Evolutionary conservation across 2,329 filamentous ascomycete genomes (phyloP), one percentile per base, ranked within the genome.

Genomic region (Blastomyces silverae): DNA sequence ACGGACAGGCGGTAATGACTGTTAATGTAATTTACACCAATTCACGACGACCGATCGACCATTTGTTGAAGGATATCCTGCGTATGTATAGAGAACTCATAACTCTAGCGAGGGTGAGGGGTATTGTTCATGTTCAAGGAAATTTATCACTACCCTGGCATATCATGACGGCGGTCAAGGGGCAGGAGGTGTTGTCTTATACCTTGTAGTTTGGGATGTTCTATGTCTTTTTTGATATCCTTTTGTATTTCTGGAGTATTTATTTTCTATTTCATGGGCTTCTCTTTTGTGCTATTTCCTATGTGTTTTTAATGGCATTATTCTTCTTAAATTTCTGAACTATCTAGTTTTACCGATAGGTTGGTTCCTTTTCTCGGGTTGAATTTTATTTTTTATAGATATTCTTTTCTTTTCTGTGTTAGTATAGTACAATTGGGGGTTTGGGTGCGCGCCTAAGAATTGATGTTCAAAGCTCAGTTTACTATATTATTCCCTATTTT

Each of bases 111-210:
- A 75, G 77, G 50, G 73, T 74, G 56, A 74, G 76, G 68, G 79
- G 79, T 42, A 76, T 78, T n/a, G 71, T 74, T 57, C 75, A 76
- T 67, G 75, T 77, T 48, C 74, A 76, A 65, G 70, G 70, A n/a
- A 76, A 70, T 53, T 46, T 75, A 62, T 73, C 77, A n/a, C 65
- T 81, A 53, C 80, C 80, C 37, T 81, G 79, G 79, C 80, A 82
- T 70, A 75, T 82, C 64, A 78, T 77, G 39, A 79, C 79, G 0
- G 78, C 78, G 50, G 70, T 77, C 34, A 76, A 74, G 68, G 78
- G 76, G 42, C 77, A 79, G 66, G 74, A 79, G 69, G 69, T 78
- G 58, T 64, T 79, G 65, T 78, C 76, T 67, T 76, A 76, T 72
- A 72, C 77, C 70, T 70, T 79, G 65, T 79, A 59, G 64, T n/a